Evolutionary conservation across 345 rosid genomes (phyloP).

Genomic region (Dovyalis caffra): DNA sequence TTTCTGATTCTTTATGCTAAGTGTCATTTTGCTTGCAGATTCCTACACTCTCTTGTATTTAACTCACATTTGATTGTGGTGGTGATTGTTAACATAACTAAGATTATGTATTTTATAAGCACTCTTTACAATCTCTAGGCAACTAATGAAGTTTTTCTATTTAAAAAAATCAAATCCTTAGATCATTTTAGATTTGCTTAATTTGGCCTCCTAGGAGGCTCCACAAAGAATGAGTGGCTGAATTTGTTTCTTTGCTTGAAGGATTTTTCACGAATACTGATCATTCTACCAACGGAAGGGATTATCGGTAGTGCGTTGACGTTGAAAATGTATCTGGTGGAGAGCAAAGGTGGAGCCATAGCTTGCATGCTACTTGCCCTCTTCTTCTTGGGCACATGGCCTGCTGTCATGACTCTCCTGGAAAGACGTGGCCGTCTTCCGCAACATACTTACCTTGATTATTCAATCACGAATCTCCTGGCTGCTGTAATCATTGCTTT

Average conservation of each 20-base stretch:
- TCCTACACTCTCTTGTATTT: background rate
- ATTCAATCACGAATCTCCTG: constrained; percentile 64
- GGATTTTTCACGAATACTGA: constrained; percentile 26
- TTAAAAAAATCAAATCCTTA: no score
- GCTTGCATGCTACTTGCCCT: constrained; percentile 64
- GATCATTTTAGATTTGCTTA: background rate
- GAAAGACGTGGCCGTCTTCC: constrained; percentile 88
- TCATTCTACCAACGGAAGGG: constrained; percentile 10
- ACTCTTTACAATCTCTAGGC: no score
- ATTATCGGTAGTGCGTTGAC: constrained; percentile 15
- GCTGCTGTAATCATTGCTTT: constrained; percentile 71
- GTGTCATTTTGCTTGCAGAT: background rate
- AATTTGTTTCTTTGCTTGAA: constrained; percentile 8
- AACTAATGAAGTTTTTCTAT: no score
- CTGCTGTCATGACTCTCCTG: constrained; percentile 69
- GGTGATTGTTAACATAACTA: no score
- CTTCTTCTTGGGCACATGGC: constrained; percentile 83
- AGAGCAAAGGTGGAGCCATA: constrained; percentile 85
- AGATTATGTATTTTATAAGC: no score
- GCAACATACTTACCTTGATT: constrained; percentile 89
- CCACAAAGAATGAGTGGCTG: background rate
- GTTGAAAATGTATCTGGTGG: constrained; percentile 72
- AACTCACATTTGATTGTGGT: no score
- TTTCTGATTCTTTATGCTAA: background rate
- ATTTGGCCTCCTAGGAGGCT: background rate